Conservation (phyloP, 306 rosid species). For the Vicia villosa region DNA sequence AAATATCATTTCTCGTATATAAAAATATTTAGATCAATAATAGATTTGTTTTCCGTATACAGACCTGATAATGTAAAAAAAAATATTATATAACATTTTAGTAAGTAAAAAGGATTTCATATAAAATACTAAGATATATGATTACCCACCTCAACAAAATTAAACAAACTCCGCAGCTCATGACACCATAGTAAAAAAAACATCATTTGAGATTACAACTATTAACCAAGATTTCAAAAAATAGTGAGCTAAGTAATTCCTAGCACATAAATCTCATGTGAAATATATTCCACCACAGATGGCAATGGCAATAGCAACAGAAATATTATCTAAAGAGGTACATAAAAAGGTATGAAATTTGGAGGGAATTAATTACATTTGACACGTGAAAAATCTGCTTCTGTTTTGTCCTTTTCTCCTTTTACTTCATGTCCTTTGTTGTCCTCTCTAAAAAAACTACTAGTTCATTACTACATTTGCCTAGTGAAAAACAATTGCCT, state of each 20-base stretch:
- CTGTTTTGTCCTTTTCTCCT: background rate
- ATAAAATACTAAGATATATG: no score
- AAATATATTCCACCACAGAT: background rate
- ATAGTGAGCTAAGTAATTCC: background rate
- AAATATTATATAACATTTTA: no score
- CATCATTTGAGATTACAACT: no score
- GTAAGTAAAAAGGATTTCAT: no score
- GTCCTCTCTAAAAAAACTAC: background rate
- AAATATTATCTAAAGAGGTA: background rate
- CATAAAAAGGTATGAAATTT: background rate
- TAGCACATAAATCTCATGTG: background rate
- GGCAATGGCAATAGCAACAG: background rate
- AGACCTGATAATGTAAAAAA: no score
- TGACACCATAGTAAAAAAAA: no score
- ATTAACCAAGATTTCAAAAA: background rate
- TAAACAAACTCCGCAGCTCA: no score
- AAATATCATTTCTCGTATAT: no score
- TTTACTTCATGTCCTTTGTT: background rate
- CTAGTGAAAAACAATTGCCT: no score
- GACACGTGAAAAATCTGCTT: background rate
- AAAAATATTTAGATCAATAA: no score
- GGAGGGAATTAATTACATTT: background rate
- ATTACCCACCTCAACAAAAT: no score
- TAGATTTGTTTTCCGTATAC: no score
- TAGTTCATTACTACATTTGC: background rate